phyloP scores from a whole-genome alignment of 495 filamentous ascomycete genomes.

The Hypoxylon cercidicola region DNA sequence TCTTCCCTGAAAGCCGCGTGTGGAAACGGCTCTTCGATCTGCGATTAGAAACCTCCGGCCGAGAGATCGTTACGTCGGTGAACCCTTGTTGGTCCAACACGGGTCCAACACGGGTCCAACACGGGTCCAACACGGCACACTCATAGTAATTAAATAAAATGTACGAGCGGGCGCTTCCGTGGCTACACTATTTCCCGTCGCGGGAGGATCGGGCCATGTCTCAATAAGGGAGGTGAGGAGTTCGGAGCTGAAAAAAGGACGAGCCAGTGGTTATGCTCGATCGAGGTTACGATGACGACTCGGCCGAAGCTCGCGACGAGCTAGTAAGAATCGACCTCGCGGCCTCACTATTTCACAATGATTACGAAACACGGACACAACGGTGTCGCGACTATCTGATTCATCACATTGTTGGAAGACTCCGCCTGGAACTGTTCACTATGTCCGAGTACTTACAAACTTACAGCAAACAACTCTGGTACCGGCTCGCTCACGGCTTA shows the following conservation, averaged over 20 bases:
- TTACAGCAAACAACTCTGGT: conserved; percentile 6
- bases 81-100: too few relatives aligned
- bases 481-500: conserved; percentile 8
- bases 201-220: conserved; percentile 42
- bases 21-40: conserved; percentile 18
- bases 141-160: conserved; percentile 15
- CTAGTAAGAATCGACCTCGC: conserved; percentile 7
- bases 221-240: conserved; percentile 33
- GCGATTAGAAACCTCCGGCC: conserved; percentile 31
- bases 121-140: too few relatives aligned
- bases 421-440: not conserved
- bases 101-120: too few relatives aligned
- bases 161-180: conserved; percentile 38
- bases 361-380: conserved; percentile 7
- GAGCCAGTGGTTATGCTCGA: conserved; percentile 19
- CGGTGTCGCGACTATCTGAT: conserved; percentile 13
- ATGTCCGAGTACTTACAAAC: not conserved
- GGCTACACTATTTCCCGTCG: conserved; percentile 24
- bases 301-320: conserved; percentile 24
- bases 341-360: conserved; percentile 4
- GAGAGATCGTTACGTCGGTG: not conserved
- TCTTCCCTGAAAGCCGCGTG: conserved; percentile 35
- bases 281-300: conserved; percentile 17
- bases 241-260: conserved; percentile 34
- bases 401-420: conserved; percentile 4